Percentiles rank a stretch among this genome's conserved stretches.
These are phyloP conservation scores for Pleurotus tuber-regium DNA, from an alignment of 768 basidiomycete genomes.

Conservation along the genomic window DNA sequence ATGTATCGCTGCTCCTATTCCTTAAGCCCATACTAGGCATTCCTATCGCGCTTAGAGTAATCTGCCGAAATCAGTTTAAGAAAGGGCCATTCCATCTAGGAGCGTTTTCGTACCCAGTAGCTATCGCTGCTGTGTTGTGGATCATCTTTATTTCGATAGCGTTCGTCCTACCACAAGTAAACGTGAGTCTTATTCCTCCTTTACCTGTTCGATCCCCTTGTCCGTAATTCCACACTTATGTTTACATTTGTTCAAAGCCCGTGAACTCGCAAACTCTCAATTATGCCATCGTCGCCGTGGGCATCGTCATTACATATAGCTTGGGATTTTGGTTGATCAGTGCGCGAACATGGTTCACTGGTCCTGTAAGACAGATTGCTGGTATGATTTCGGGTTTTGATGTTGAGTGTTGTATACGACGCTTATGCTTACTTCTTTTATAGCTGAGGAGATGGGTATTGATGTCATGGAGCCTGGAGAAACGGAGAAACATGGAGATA, in stretches of 20 bases:
- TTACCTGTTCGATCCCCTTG: neutral
- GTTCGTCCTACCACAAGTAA: constrained; percentile 70
- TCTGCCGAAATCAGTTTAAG: constrained; percentile 56
- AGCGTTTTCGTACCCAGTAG: constrained; percentile 56
- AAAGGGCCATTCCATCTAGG: constrained; percentile 76
- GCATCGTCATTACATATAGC: constrained; percentile 64
- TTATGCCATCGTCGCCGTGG: constrained; percentile 74
- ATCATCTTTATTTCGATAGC: constrained; percentile 70
- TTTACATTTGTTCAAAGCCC: constrained; percentile 44
- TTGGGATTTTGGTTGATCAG: constrained; percentile 70
- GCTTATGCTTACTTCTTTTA: neutral
- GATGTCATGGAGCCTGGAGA: constrained; percentile 40
- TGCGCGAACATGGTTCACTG: constrained; percentile 71
- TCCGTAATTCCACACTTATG: neutral
- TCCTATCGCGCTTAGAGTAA: constrained; percentile 65
- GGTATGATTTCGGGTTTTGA: constrained; percentile 31
- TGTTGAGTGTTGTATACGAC: neutral
- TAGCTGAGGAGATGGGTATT: constrained; percentile 49
- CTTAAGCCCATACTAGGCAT: constrained; percentile 38
- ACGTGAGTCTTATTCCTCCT: constrained; percentile 33
- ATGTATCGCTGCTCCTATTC: neutral
- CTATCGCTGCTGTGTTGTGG: constrained; percentile 59
- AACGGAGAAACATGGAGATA: constrained; percentile 14
- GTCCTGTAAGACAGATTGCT: constrained; percentile 64
- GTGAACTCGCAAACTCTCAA: constrained; percentile 72